These are phyloP conservation scores for Platismatia glauca DNA, from an alignment of 495 filamentous ascomycete genomes.

Conservation along the genomic window DNA sequence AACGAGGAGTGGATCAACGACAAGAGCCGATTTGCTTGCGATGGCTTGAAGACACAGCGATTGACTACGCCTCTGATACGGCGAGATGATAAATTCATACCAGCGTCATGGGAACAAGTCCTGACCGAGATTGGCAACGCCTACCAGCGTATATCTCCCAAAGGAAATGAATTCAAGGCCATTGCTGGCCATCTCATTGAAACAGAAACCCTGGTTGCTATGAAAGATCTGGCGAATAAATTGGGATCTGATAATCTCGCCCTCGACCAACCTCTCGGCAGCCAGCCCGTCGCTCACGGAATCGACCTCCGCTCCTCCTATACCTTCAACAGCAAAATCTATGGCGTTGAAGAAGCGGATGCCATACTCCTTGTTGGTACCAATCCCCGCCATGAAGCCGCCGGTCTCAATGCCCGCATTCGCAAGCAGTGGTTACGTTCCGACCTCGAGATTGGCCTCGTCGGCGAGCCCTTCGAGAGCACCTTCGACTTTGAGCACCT, in stretches of 20 bases:
- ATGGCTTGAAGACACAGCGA: constrained; percentile 91
- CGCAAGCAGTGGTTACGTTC: constrained; percentile 96
- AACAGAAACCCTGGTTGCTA: constrained; percentile 83
- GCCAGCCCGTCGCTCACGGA: constrained; percentile 79
- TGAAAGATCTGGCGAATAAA: constrained; percentile 94
- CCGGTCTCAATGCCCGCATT: constrained; percentile 90
- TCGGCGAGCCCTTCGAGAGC: constrained; percentile 83
- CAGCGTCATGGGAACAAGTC: constrained; percentile 89
- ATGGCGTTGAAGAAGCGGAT: constrained; percentile 88
- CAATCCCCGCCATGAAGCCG: constrained; percentile 89
- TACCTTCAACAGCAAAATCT: constrained; percentile 90
- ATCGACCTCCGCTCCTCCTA: constrained; percentile 92
- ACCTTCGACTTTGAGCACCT: constrained; percentile 92
- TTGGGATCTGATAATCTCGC: constrained; percentile 93
- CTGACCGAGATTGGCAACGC: constrained; percentile 74
- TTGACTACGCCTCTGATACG: constrained; percentile 88
- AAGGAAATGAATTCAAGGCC: constrained; percentile 90
- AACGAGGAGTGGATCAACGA: constrained; percentile 99
- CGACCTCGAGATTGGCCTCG: constrained; percentile 83
- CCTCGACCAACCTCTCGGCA: constrained; percentile 79
- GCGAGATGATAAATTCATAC: constrained; percentile 76
- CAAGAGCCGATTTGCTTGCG: constrained; percentile 93
- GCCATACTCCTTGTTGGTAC: constrained; percentile 85
- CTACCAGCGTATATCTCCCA: constrained; percentile 62
- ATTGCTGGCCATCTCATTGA: constrained; percentile 87